Percentiles rank a stretch among this genome's conserved stretches.
Evolutionary conservation across 768 basidiomycete genomes (phyloP).

Genomic region (Nevesoporus exiguus): DNA sequence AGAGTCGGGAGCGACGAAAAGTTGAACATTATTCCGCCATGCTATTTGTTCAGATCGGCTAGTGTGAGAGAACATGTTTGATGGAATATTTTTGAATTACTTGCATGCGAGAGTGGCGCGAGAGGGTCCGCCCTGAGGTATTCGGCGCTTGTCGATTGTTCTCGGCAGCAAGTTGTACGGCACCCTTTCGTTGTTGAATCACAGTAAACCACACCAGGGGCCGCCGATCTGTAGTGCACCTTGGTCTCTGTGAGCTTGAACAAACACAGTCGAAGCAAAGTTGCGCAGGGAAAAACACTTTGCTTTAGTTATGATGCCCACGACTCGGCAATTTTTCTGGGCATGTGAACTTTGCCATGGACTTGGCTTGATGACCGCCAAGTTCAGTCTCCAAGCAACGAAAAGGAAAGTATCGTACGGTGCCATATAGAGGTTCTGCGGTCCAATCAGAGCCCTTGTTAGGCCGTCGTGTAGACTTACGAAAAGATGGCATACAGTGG

Average conservation of each 20-base stretch:
- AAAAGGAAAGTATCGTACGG: too few relatives aligned
- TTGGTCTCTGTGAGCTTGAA: background rate
- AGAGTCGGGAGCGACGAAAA: constrained; percentile 3
- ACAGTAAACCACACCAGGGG: background rate
- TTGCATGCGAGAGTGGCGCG: background rate
- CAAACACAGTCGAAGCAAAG: background rate
- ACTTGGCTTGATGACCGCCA: too few relatives aligned
- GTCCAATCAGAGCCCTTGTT: too few relatives aligned
- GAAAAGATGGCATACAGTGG: too few relatives aligned
- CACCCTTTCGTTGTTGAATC: background rate
- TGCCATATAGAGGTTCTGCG: too few relatives aligned
- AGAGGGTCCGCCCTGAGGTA: too few relatives aligned
- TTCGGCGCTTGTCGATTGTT: too few relatives aligned
- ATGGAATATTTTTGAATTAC: background rate
- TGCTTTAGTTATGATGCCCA: background rate
- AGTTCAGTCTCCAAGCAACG: too few relatives aligned
- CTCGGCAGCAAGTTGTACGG: background rate
- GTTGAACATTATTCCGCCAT: background rate
- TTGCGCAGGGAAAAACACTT: background rate
- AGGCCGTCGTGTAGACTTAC: too few relatives aligned
- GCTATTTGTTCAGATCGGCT: constrained; percentile 23
- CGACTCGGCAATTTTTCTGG: too few relatives aligned
- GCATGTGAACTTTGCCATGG: too few relatives aligned
- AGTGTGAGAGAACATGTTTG: constrained; percentile 12
- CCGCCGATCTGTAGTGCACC: background rate